phyloP scores from a whole-genome alignment of 495 filamentous ascomycete genomes.

The Hypoxylon cercidicola region DNA sequence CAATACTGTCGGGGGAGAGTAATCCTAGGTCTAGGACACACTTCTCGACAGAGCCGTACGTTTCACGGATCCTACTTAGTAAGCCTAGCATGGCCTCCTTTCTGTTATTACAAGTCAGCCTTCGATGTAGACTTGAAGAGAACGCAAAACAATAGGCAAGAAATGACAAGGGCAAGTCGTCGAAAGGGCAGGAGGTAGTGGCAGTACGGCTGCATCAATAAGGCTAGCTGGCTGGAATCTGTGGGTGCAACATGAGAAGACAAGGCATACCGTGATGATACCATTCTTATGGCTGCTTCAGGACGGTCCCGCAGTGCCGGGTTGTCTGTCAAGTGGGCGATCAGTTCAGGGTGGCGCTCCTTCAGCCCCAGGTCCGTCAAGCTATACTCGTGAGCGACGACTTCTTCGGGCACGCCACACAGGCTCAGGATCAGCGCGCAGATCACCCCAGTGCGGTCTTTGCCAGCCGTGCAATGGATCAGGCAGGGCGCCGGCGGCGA shows the following conservation, averaged over 20 bases:
- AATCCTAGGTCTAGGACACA: slow-evolving; percentile 65
- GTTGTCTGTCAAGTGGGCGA: slow-evolving; percentile 55
- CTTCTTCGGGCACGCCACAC: slow-evolving; percentile 64
- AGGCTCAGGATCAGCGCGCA: slow-evolving; percentile 67
- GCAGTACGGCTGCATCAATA: neutral
- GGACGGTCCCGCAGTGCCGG: slow-evolving; percentile 55
- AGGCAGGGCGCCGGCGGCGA: slow-evolving; percentile 43
- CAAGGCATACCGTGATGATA: slow-evolving; percentile 57
- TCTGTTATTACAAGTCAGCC: slow-evolving; percentile 46
- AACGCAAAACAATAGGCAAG: neutral
- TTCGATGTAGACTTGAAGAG: neutral
- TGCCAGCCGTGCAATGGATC: slow-evolving; percentile 66
- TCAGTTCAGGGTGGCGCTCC: slow-evolving; percentile 53
- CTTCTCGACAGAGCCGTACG: slow-evolving; percentile 65
- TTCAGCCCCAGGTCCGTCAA: slow-evolving; percentile 66
- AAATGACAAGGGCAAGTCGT: neutral
- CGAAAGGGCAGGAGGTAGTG: neutral
- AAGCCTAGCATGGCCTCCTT: slow-evolving; percentile 65
- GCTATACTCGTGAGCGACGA: slow-evolving; percentile 70
- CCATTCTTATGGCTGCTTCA: slow-evolving; percentile 60
- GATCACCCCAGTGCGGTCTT: slow-evolving; percentile 73
- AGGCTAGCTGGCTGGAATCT: neutral
- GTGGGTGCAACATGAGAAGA: slow-evolving; percentile 19
- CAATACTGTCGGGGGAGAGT: slow-evolving; percentile 61
- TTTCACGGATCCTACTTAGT: slow-evolving; percentile 59